Evolutionary conservation across 2,329 filamentous ascomycete species (phyloP), one percentile per base, ranked within the genome.

Genomic region (Mycosphaerella sp.): DNA sequence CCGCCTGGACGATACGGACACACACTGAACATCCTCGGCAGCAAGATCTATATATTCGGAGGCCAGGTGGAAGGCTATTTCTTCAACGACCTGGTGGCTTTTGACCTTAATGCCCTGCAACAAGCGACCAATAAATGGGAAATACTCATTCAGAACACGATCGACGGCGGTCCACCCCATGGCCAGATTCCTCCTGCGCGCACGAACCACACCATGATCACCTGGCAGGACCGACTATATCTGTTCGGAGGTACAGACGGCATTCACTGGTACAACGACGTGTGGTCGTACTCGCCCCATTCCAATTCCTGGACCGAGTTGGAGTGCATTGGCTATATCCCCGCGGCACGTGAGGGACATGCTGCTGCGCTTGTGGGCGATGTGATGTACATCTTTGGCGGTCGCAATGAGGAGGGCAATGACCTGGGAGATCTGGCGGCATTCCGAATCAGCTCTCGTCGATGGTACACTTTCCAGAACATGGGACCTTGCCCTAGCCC

Each of bases 391-490:
- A 84, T 98, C 55, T 98, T 98, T 68, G 94, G 94, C 61, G 93
- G 93, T 40, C 86, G 93, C 53, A 96, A 89, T 0, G 89, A 96
- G 65, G 90, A 97, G 61, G 93, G 93, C 1, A 81, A 84, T 25
- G 93, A 98, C 67, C 75, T 98, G 3, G 93, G 91, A 30, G 93
- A 98, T 69, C 77, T 98, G 39, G 91, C 93, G 2, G 93, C 93
- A 8, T 88, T 88, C 69, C 78, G 83, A 44, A 87, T 87, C 61
- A 82, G 85, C 0, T 89, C 89, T 9, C 84, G 88, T 58, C 82
- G 93, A 53, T 98, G 93, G 93, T 98, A 97, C 69, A 98, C 93
- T 32, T 98, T 98, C 71, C 93, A 98, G 66, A 98, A 98, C 66
- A 98, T 98, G 93, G 93, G 93, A 0, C 90, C 90, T 2, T 94